Base-by-base conservation (phyloP, 2,329 filamentous ascomycete genomes). In the Myriangium duriaei region DNA sequence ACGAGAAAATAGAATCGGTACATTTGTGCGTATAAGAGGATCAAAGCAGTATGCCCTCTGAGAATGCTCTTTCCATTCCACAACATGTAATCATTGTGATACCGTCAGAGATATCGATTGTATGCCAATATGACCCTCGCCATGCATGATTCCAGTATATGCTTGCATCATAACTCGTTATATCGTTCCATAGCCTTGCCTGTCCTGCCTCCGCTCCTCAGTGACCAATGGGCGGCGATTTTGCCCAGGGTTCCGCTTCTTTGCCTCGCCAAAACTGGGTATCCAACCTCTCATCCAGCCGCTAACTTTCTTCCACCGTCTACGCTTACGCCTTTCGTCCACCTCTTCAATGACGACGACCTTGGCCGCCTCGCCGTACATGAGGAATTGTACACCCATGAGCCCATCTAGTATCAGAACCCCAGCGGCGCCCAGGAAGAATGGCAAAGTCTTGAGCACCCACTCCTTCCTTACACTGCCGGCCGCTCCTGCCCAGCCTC, bases 271-370 rank as follows among this genome's bases (percentile, higher is more conserved):
- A 16, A 67, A 58, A 38, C 59, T 65, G 1, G 75, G 75, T 24
- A 76, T 67, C 75, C 74, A 79, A 2, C 74, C 74, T 42, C 74
- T 64, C 73, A 79, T 76, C 72, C 72, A 79, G 7, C 74, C 74
- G 40, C 63, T 72, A 4, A 77, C 72, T 17, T 64, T 59, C 29
- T 64, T 61, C 74, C 73, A 79, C 36, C 63, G 62, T 41, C 49
- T 42, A 51, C 60, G 18, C 36, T 28, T 32, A 65, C 63, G 16
- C 31, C 18, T 37, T 52, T 53, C 45, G 55, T 55, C 62, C 67
- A 64, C 38, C 12, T 54, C 53, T 11, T 60, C 53, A n/a, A 67
- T 62, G 16, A 66, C 58, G 19, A 69, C 59, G 37, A 68, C 62
- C 37, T 64, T 58, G 41, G 54, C 59, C 30, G 58, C 57, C 14